Conservation (phyloP, 208 protist species). For the Trichomonas gallinae region DNA sequence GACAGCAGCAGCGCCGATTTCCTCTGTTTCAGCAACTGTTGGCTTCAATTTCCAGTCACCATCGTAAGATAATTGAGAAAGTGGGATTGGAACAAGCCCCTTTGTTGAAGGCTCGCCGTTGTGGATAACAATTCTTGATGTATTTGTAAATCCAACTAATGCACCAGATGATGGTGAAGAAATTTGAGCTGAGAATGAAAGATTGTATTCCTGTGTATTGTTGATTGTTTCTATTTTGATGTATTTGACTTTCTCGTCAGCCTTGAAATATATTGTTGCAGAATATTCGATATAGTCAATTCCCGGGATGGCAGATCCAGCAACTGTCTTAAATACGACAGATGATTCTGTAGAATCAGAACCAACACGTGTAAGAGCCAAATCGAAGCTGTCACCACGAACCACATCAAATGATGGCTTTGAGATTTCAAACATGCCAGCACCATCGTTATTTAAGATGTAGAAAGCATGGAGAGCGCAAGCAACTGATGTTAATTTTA, state of each 20-base stretch:
- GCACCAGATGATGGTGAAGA: neutral
- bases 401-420: neutral
- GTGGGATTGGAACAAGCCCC: neutral
- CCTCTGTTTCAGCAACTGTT: neutral
- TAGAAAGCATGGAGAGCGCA: neutral
- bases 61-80: neutral
- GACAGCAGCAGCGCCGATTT: neutral
- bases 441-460: neutral
- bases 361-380: neutral
- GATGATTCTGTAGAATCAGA: no score
- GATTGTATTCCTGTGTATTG: neutral
- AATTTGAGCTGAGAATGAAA: neutral
- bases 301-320: neutral
- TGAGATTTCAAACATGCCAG: neutral
- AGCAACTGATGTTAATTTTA: neutral
- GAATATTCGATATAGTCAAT: neutral
- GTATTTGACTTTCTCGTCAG: neutral
- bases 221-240: neutral
- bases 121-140: neutral
- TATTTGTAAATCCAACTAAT: neutral
- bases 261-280: neutral
- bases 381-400: neutral
- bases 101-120: neutral
- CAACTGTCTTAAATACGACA: neutral
- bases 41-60: neutral